A percentile compares a stretch with the other conserved stretches of the same genome.
Conservation (phyloP, 805 yeast species). For the Wickerhamomyces mucosus region DNA sequence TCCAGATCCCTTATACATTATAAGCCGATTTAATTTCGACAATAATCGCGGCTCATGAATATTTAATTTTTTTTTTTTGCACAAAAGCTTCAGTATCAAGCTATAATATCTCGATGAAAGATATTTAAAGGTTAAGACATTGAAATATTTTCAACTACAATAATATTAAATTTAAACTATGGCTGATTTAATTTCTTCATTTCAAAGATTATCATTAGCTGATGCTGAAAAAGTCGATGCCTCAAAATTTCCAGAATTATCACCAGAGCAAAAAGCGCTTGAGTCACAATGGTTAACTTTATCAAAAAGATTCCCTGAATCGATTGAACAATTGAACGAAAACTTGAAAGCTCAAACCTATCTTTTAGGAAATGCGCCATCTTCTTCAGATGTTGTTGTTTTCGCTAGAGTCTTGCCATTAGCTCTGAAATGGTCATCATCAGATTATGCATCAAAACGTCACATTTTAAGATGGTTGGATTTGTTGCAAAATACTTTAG, state of each 20-base stretch:
- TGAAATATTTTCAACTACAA: too few species aligned
- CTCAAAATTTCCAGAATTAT: constrained; percentile 18
- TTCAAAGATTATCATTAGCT: constrained; percentile 21
- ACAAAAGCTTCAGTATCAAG: too few species aligned
- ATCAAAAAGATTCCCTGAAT: constrained; percentile 49
- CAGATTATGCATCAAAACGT: constrained; percentile 54
- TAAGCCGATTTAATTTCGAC: too few species aligned
- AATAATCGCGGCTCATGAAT: too few species aligned
- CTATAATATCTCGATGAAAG: too few species aligned
- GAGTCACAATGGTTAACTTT: constrained; percentile 74
- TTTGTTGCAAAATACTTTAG: constrained; percentile 62
- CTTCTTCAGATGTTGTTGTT: constrained; percentile 62
- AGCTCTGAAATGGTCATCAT: constrained; percentile 44
- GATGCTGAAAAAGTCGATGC: constrained; percentile 13
- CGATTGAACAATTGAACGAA: constrained; percentile 54
- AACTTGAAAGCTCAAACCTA: constrained; percentile 62
- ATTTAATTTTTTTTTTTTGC: too few species aligned
- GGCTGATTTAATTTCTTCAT: constrained; percentile 22
- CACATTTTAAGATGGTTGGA: constrained; percentile 93
- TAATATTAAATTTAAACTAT: constrained; percentile 9
- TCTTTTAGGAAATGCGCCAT: constrained; percentile 55
- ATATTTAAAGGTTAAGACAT: too few species aligned
- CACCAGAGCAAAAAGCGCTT: constrained; percentile 54
- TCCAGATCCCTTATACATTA: too few species aligned
- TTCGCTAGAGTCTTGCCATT: constrained; percentile 58